Evolutionary conservation across 2,329 filamentous ascomycete species (phyloP).

Genomic region (Leptographium wingfieldii): DNA sequence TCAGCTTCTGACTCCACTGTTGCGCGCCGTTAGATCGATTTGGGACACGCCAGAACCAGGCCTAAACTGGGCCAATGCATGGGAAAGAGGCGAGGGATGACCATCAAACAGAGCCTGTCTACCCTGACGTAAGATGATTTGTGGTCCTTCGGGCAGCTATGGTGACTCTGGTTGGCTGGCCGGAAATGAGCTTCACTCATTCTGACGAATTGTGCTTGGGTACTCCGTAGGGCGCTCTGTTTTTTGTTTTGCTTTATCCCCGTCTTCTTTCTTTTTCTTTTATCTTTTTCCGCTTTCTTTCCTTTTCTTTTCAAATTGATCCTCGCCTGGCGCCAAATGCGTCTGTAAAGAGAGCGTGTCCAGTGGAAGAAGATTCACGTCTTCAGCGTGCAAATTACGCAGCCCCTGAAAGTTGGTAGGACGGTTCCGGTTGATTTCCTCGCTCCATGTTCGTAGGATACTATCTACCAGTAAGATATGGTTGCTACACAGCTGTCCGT

Average conservation of each 20-base stretch:
- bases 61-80: neutral
- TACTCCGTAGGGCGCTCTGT: neutral
- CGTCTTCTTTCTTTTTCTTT: neutral
- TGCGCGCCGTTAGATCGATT: neutral
- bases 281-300: too few species aligned
- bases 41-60: neutral
- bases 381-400: too few species aligned
- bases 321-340: too few species aligned
- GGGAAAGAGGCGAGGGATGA: neutral
- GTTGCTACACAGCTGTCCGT: too few species aligned
- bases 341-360: too few species aligned
- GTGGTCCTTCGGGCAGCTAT: neutral
- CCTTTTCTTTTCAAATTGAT: too few species aligned
- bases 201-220: neutral
- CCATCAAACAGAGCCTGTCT: neutral
- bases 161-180: neutral
- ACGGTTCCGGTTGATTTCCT: too few species aligned
- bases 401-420: too few species aligned
- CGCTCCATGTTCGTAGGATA: too few species aligned
- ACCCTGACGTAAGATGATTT: constrained; percentile 4
- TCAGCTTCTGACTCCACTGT: neutral
- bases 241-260: neutral
- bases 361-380: too few species aligned
- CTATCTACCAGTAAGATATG: too few species aligned
- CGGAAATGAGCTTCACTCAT: constrained; percentile 2